Percentiles rank a stretch among this genome's conserved stretches.
phyloP scores from a whole-genome alignment of 768 basidiomycete genomes.

The Tricholoma sp. region DNA sequence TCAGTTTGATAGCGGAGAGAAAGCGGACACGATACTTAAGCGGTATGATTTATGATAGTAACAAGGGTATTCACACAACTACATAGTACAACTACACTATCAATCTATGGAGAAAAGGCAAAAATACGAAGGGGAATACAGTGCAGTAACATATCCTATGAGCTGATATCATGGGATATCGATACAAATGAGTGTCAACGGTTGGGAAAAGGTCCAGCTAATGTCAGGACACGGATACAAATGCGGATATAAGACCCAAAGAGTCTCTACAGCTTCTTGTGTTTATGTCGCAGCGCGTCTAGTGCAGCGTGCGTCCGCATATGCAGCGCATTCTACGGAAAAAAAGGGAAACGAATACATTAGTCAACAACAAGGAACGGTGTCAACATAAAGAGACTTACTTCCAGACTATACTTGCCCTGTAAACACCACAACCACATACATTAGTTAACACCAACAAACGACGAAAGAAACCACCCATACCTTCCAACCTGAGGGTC shows the following conservation, averaged over 20 bases:
- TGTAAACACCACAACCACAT: constrained; percentile 13
- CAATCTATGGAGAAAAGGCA: too few relatives aligned
- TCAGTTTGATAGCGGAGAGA: too few relatives aligned
- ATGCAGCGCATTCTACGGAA: constrained; percentile 28
- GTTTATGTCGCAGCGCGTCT: constrained; percentile 20
- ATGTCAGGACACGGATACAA: too few relatives aligned
- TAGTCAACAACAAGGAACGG: not conserved
- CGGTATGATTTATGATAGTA: too few relatives aligned
- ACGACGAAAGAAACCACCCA: constrained; percentile 2
- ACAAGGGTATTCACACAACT: too few relatives aligned
- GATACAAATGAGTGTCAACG: too few relatives aligned
- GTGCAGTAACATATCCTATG: too few relatives aligned
- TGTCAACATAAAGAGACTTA: constrained; percentile 22
- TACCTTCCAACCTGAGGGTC: constrained; percentile 50
- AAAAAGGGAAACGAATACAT: not conserved
- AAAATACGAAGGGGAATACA: too few relatives aligned
- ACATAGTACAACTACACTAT: too few relatives aligned
- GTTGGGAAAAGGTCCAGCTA: not conserved
- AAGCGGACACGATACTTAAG: too few relatives aligned
- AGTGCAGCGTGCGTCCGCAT: constrained; percentile 32
- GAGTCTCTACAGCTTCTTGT: not conserved
- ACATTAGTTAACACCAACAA: constrained; percentile 4
- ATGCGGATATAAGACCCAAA: not conserved
- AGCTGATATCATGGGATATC: too few relatives aligned
- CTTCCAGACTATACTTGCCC: constrained; percentile 84